Conservation (phyloP, 176 grass and related monocot genomes). For the Typha latifolia region DNA sequence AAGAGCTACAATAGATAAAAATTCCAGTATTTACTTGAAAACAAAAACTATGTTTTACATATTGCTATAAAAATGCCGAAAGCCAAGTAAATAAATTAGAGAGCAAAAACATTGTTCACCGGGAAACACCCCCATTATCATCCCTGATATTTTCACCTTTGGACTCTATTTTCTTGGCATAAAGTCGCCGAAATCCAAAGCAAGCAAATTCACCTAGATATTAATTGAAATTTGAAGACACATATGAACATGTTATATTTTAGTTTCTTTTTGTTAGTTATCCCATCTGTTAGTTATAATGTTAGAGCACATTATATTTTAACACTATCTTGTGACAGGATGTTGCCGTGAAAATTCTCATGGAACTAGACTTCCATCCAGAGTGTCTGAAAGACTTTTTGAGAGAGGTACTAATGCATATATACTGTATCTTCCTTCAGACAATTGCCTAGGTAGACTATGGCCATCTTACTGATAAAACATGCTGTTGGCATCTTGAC, state of each 20-base stretch:
- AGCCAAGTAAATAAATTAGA: too few species aligned
- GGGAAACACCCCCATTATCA: neutral
- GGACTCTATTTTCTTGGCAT: neutral
- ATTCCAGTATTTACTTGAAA: too few species aligned
- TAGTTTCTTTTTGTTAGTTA: neutral
- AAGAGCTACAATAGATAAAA: too few species aligned
- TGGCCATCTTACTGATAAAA: too few species aligned
- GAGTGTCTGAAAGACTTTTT: conserved; percentile 66
- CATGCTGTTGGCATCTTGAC: too few species aligned
- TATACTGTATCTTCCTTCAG: too few species aligned
- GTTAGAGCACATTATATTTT: neutral
- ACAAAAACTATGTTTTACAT: too few species aligned
- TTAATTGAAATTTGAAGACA: neutral
- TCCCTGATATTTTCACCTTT: neutral
- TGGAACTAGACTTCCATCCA: conserved; percentile 73
- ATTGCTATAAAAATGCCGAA: too few species aligned
- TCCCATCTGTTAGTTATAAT: neutral
- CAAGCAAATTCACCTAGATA: neutral
- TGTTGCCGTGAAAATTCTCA: conserved; percentile 89
- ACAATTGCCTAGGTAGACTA: too few species aligned
- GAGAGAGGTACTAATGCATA: conserved; percentile 44
- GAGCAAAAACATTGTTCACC: too few species aligned
- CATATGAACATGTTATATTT: neutral
- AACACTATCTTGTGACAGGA: conserved; percentile 26
- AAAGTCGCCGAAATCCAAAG: neutral